A percentile compares a stretch with the other conserved stretches of the same genome.
Conservation (phyloP, 257 asterid species). For the Sherardia arvensis region DNA sequence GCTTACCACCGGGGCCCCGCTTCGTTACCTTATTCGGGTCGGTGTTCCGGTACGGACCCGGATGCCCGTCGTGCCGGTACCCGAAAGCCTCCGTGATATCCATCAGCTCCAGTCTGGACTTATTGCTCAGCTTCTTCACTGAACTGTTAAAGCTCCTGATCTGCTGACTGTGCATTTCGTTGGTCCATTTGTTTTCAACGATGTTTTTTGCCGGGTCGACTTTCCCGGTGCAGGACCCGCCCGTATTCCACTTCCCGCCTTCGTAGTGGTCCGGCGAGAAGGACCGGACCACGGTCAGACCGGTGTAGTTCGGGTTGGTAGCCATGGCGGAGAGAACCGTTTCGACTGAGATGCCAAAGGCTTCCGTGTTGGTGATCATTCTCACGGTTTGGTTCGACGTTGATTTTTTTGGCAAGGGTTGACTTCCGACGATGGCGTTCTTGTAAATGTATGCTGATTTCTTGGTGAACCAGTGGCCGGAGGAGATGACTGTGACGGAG, state of each 20-base stretch:
- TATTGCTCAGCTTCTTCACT: conserved; percentile 48
- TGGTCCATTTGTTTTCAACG: conserved; percentile 64
- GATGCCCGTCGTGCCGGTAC: conserved; percentile 91
- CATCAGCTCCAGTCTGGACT: conserved; percentile 58
- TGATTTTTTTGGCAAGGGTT: conserved; percentile 67
- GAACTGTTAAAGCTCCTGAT: conserved; percentile 49
- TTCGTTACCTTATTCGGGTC: conserved; percentile 85
- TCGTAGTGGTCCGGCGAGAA: conserved; percentile 92
- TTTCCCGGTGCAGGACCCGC: conserved; percentile 94
- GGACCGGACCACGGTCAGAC: conserved; percentile 71
- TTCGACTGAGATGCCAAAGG: conserved; percentile 80
- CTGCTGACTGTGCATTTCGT: conserved; percentile 81
- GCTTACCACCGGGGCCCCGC: conserved; percentile 79
- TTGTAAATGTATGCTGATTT: conserved; percentile 71
- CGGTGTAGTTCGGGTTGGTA: conserved; percentile 70
- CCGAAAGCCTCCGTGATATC: conserved; percentile 67
- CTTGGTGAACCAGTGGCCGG: conserved; percentile 99
- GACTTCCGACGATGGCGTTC: conserved; percentile 87
- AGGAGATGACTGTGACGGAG: conserved; percentile 76
- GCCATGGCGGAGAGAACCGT: conserved; percentile 65
- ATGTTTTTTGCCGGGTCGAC: conserved; percentile 47
- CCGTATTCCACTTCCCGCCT: conserved; percentile 92
- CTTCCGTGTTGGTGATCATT: conserved; percentile 57
- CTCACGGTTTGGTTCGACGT: conserved; percentile 18
- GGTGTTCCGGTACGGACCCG: conserved; percentile 79